Evolutionary conservation across 2,329 filamentous ascomycete species (phyloP).

Genomic region (Penicillium sp.): DNA sequence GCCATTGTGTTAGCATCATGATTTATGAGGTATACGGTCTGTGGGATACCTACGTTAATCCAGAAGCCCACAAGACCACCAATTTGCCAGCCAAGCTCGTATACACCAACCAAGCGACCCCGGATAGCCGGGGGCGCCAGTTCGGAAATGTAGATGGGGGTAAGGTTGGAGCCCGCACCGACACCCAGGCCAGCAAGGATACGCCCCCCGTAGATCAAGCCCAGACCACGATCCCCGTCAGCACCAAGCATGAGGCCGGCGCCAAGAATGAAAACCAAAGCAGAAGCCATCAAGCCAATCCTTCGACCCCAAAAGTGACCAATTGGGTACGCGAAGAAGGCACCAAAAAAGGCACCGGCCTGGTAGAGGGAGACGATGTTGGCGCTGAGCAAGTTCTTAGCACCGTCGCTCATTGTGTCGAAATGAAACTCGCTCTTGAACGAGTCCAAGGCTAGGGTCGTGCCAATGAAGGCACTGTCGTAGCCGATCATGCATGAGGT

Average conservation of each 20-base stretch:
- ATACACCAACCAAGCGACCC: constrained; percentile 52
- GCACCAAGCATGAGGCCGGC: constrained; percentile 69
- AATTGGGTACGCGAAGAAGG: constrained; percentile 62
- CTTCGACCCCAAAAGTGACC: constrained; percentile 65
- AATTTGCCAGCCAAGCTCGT: constrained; percentile 51
- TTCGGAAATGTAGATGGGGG: constrained; percentile 55
- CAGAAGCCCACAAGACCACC: constrained; percentile 45
- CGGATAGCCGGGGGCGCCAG: constrained; percentile 53
- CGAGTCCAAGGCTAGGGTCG: constrained; percentile 65
- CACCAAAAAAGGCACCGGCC: constrained; percentile 77
- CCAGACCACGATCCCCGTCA: constrained; percentile 57
- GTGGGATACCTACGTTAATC: constrained; percentile 33
- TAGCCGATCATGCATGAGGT: constrained; percentile 58
- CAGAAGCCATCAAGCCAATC: constrained; percentile 59
- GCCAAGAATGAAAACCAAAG: constrained; percentile 63
- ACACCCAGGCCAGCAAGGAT: constrained; percentile 53
- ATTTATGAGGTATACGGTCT: background rate
- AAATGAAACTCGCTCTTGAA: constrained; percentile 68
- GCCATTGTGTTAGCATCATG: constrained; percentile 1
- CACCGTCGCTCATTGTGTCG: constrained; percentile 38
- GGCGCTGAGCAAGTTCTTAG: constrained; percentile 55
- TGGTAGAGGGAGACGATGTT: constrained; percentile 81
- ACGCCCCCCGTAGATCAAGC: constrained; percentile 51
- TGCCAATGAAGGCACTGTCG: constrained; percentile 75
- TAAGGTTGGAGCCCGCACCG: constrained; percentile 51